Evolutionary conservation across 1,139 yeast genomes (phyloP).

Genomic region (Yamadazyma songkhlaensis): DNA sequence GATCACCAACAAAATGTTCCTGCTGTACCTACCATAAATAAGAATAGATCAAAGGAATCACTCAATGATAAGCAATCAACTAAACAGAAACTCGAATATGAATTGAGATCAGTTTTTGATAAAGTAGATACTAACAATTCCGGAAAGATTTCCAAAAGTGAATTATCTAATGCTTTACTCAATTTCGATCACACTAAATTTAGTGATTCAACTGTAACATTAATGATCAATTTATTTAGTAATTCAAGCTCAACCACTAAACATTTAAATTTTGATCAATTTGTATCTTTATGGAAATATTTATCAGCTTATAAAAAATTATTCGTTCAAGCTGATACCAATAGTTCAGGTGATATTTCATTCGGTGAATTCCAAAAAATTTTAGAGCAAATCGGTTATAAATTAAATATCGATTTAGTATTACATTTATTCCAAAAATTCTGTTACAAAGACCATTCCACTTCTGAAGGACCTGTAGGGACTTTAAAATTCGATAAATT

Average conservation of each 20-base stretch:
- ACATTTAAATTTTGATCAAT: constrained; percentile 58
- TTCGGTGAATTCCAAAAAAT: constrained; percentile 68
- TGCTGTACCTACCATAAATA: constrained; percentile 2
- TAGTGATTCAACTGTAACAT: constrained; percentile 56
- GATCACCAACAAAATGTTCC: constrained; percentile 4
- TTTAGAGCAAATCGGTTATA: constrained; percentile 68
- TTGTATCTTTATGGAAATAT: constrained; percentile 70
- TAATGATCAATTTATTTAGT: constrained; percentile 66
- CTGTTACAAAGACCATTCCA: constrained; percentile 40
- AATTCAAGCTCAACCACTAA: constrained; percentile 34
- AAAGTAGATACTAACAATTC: constrained; percentile 53
- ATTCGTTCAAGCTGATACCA: constrained; percentile 61
- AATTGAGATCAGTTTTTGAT: constrained; percentile 53
- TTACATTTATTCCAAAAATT: constrained; percentile 61
- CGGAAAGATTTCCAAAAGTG: constrained; percentile 58
- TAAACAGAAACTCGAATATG: constrained; percentile 45
- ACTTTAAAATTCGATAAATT: constrained; percentile 78
- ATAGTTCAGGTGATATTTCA: constrained; percentile 60
- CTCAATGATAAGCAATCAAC: constrained; percentile 16
- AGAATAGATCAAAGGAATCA: constrained; percentile 16
- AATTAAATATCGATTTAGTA: constrained; percentile 60
- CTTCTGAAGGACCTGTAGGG: constrained; percentile 37
- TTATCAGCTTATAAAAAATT: constrained; percentile 69
- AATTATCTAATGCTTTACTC: constrained; percentile 58
- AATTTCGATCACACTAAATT: constrained; percentile 67